These are phyloP conservation scores for Corylus americana DNA, from an alignment of 306 rosid genomes.

Conservation along the genomic window DNA sequence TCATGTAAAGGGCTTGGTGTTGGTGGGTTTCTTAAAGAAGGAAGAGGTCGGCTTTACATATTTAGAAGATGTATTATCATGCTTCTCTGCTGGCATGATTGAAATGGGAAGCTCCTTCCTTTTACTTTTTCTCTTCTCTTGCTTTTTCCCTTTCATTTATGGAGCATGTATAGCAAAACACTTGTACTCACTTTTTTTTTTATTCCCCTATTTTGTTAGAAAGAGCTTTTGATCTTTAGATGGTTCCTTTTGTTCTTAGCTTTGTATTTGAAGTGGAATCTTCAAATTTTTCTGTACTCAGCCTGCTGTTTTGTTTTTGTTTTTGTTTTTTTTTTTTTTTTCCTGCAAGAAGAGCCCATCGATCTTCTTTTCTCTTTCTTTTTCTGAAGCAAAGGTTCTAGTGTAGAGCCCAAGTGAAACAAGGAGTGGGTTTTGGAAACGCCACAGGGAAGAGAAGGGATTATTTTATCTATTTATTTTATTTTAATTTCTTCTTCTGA, in stretches of 20 bases:
- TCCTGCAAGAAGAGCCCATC: too few relatives aligned
- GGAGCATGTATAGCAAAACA: not conserved
- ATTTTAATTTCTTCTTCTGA: too few relatives aligned
- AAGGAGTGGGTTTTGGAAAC: too few relatives aligned
- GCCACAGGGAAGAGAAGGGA: too few relatives aligned
- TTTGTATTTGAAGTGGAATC: not conserved
- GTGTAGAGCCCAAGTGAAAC: too few relatives aligned
- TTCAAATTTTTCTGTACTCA: not conserved
- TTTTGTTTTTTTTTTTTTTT: too few relatives aligned
- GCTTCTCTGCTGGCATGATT: slow-evolving; percentile 38
- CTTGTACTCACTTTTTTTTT: not conserved
- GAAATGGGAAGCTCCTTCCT: not conserved
- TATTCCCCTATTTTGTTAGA: not conserved
- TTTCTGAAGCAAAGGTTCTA: too few relatives aligned
- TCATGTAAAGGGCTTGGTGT: slow-evolving; percentile 17
- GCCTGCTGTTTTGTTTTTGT: not conserved
- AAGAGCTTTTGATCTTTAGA: not conserved
- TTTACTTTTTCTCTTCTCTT: not conserved
- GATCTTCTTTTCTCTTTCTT: too few relatives aligned
- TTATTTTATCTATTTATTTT: too few relatives aligned
- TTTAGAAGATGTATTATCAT: slow-evolving; percentile 35
- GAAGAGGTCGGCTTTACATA: slow-evolving; percentile 35
- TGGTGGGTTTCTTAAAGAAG: slow-evolving; percentile 24
- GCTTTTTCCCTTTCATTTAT: not conserved
- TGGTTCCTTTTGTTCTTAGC: not conserved